Base-by-base conservation (phyloP, 805 yeast species). In the Candida easanensis region DNA sequence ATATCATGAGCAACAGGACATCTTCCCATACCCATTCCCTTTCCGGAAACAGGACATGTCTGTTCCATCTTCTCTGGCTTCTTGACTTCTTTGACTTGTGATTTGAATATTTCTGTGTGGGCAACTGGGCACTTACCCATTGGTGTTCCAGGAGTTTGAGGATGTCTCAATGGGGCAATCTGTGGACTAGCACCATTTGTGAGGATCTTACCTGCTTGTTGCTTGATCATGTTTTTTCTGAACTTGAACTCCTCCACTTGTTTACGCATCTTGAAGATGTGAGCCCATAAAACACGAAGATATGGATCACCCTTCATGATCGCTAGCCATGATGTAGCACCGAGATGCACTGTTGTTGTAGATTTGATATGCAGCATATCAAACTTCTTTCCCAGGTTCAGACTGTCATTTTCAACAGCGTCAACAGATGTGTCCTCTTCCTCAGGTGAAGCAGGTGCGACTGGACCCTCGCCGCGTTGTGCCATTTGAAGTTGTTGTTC, bases 261-360 rank as follows among this genome's bases (percentile, higher is more conserved):
- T 42, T 69, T 72, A 48, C 74, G 62, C 49, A 70, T 58, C 27
- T 65, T 67, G 49, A 70, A 70, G 20, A 70, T 70, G 48, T 70
- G 75, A 4, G 69, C 68, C 83, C 83, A 77, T 19, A 77, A 53
- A 34, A 77, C 72, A 45, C 78, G 71, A 36, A 77, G 56, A 52
- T 76, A 77, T 5, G 79, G 76, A 50, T 77, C 83, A 52, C 80
- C 79, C 54, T 77, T 72, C 67, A 77, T 76, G 17, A 77, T 69
- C 21, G 80, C 79, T 51, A 77, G 60, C 81, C 82, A 77, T 19
- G 80, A 79, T 4, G 80, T 70, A 1, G 78, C 74, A 45, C 80
- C 74, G n/a, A 70, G 49, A 54, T 69, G 73, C 3, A 66, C 65
- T 1, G 73, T 69, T 4, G 71, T 68, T 22, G 68, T 69, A 20